Percentiles rank a stretch among this genome's conserved stretches.
phyloP scores from a whole-genome alignment of 2,329 filamentous ascomycete genomes.

The Fusarium odoratissimum region DNA sequence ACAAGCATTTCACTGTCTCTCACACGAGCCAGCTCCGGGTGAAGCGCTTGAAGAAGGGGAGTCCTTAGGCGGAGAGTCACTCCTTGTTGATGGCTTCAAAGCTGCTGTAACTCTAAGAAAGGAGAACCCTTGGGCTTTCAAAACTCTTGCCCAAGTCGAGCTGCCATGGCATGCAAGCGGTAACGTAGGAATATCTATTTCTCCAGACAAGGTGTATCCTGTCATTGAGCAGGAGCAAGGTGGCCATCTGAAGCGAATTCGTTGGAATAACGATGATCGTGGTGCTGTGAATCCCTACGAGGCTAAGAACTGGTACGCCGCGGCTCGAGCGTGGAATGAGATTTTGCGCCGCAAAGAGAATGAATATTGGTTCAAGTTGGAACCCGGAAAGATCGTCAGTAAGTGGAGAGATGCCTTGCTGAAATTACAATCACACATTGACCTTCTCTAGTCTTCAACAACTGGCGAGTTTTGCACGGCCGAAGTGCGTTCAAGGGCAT shows the following conservation, averaged over 20 bases:
- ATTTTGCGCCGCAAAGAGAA: slow-evolving; percentile 73
- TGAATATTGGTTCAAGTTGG: slow-evolving; percentile 84
- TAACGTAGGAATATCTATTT: slow-evolving; percentile 84
- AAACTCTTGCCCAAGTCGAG: slow-evolving; percentile 64
- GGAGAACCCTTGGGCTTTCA: slow-evolving; percentile 67
- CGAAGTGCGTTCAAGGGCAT: slow-evolving; percentile 84
- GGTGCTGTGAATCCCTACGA: slow-evolving; percentile 64
- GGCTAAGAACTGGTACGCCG: slow-evolving; percentile 77
- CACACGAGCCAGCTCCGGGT: slow-evolving; percentile 64
- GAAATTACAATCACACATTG: slow-evolving; percentile 18
- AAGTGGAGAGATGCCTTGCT: slow-evolving; percentile 49
- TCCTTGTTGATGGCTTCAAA: slow-evolving; percentile 88
- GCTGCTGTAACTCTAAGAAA: slow-evolving; percentile 71
- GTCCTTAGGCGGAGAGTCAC: slow-evolving; percentile 75
- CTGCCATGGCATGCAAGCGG: slow-evolving; percentile 90
- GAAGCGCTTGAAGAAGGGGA: slow-evolving; percentile 45
- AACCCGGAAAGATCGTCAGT: slow-evolving; percentile 83
- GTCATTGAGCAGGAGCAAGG: slow-evolving; percentile 72
- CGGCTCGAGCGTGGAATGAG: slow-evolving; percentile 78
- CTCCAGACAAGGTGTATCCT: slow-evolving; percentile 75
- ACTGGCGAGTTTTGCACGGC: slow-evolving; percentile 94
- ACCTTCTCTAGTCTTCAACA: slow-evolving; percentile 80
- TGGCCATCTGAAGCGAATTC: slow-evolving; percentile 65
- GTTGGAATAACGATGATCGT: slow-evolving; percentile 95
- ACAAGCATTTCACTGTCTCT: slow-evolving; percentile 92